phyloP scores from a whole-genome alignment of 1,284 basidiomycete genomes.

The Exobasidium rhododendri region DNA sequence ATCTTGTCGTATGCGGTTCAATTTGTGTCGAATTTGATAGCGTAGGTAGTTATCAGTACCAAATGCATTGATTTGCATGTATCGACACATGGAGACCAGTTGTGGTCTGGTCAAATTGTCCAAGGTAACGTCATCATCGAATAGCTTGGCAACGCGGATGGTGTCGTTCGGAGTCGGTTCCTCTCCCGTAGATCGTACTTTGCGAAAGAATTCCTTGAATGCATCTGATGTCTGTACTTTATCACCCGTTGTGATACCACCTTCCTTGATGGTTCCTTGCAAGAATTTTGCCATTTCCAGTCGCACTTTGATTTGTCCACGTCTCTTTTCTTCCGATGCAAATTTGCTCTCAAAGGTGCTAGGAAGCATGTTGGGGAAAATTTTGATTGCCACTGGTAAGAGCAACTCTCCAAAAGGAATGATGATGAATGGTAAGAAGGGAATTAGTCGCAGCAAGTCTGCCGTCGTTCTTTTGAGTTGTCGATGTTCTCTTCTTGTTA shows the following conservation, averaged over 20 bases:
- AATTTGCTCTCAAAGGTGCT: constrained; percentile 98
- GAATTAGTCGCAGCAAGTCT: constrained; percentile 86
- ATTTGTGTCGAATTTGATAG: constrained; percentile 80
- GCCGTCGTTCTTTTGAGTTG: constrained; percentile 91
- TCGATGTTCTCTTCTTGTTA: constrained; percentile 88
- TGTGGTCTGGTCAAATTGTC: constrained; percentile 97
- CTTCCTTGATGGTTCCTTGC: constrained; percentile 92
- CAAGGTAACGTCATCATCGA: constrained; percentile 94
- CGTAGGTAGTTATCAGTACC: constrained; percentile 98
- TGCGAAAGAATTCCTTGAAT: constrained; percentile 99
- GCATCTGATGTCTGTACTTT: constrained; percentile 88
- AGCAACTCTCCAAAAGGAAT: constrained; percentile 98
- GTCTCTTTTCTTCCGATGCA: constrained; percentile 79
- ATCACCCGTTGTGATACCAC: constrained; percentile 75
- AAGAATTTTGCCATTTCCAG: constrained; percentile 99
- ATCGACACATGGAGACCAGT: constrained; percentile 88
- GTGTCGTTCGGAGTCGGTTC: constrained; percentile 81
- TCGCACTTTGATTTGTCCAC: constrained; percentile 87
- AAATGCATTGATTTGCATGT: constrained; percentile 94
- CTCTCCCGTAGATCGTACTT: constrained; percentile 93
- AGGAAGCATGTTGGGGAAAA: constrained; percentile 98
- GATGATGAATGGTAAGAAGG: constrained; percentile 90
- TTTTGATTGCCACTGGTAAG: constrained; percentile 90
- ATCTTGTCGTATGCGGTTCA: constrained; percentile 81
- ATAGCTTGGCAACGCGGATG: constrained; percentile 90